A percentile compares a stretch with the other conserved stretches of the same genome.
These are phyloP conservation scores for Irineochytrium annulatum DNA, from an alignment of 192 early-diverging fungal species.

Conservation along the genomic window DNA sequence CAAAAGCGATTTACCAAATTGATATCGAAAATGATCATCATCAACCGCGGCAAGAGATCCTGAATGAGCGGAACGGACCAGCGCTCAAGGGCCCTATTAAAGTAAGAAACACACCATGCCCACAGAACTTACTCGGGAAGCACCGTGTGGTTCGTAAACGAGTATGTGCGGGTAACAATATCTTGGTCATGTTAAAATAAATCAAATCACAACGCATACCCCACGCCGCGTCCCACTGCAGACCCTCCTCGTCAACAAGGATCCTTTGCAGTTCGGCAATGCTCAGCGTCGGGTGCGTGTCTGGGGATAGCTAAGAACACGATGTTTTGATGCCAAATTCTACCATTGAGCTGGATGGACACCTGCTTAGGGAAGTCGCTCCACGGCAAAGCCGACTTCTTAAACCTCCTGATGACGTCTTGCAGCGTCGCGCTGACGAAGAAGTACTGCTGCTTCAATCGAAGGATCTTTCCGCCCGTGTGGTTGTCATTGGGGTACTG, in stretches of 20 bases:
- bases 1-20: constrained; percentile 54
- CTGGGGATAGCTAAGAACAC: constrained; percentile 24
- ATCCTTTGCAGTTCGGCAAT: constrained; percentile 91
- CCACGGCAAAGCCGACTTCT: constrained; percentile 79
- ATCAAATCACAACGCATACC: constrained; percentile 30
- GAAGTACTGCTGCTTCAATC: constrained; percentile 97
- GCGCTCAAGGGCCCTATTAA: constrained; percentile 76
- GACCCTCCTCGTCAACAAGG: constrained; percentile 84
- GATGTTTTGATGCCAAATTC: not conserved
- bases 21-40: constrained; percentile 99
- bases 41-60: constrained; percentile 90
- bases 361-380: constrained; percentile 87
- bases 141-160: constrained; percentile 98
- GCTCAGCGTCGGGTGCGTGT: constrained; percentile 91
- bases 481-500: constrained; percentile 99
- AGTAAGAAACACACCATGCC: constrained; percentile 5
- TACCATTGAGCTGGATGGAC: constrained; percentile 92
- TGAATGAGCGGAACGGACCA: constrained; percentile 94
- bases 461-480: constrained; percentile 91
- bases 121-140: constrained; percentile 69
- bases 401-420: constrained; percentile 86
- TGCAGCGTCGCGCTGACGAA: constrained; percentile 85
- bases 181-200: constrained; percentile 18
- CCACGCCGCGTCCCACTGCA: constrained; percentile 96
- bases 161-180: constrained; percentile 77